A percentile compares a stretch with the other conserved stretches of the same genome.
Evolutionary conservation across 108 stramenopile genomes (phyloP).

Genomic region (Phaeodactylum tricornutum): DNA sequence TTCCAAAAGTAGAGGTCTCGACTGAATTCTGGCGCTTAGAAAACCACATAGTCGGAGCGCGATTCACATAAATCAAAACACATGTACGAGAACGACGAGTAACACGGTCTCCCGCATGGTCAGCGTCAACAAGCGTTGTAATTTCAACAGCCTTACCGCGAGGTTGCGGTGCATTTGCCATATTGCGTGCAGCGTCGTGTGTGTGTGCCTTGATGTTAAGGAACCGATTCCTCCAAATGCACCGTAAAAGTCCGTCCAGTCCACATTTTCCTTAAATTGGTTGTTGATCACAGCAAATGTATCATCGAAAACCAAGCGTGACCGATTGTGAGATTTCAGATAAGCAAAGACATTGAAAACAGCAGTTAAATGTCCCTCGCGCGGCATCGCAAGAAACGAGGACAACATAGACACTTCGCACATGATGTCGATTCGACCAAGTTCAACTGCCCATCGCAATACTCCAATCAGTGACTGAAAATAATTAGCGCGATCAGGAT

Average conservation of each 20-base stretch:
- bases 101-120: constrained; percentile 34
- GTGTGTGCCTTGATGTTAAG: too few species aligned
- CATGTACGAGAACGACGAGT: constrained; percentile 46
- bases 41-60: constrained; percentile 31
- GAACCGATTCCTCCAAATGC: constrained; percentile 15
- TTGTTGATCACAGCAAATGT: constrained; percentile 1
- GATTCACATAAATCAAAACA: constrained; percentile 37
- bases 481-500: constrained; percentile 8
- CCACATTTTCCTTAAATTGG: background rate
- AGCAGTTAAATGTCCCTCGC: constrained; percentile 31
- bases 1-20: constrained; percentile 43
- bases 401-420: constrained; percentile 15
- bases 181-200: too few species aligned
- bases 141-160: constrained; percentile 15
- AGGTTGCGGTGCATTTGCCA: constrained; percentile 17
- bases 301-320: constrained; percentile 28
- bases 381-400: constrained; percentile 21
- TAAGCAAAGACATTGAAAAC: constrained; percentile 24
- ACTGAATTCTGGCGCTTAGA: constrained; percentile 44
- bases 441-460: constrained; percentile 35
- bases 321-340: constrained; percentile 9
- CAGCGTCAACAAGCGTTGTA: constrained; percentile 34
- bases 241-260: constrained; percentile 19
- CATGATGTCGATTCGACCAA: constrained; percentile 31
- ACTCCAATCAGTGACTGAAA: constrained; percentile 29